phyloP scores from a whole-genome alignment of 345 rosid species.

The Jatropha curcas region DNA sequence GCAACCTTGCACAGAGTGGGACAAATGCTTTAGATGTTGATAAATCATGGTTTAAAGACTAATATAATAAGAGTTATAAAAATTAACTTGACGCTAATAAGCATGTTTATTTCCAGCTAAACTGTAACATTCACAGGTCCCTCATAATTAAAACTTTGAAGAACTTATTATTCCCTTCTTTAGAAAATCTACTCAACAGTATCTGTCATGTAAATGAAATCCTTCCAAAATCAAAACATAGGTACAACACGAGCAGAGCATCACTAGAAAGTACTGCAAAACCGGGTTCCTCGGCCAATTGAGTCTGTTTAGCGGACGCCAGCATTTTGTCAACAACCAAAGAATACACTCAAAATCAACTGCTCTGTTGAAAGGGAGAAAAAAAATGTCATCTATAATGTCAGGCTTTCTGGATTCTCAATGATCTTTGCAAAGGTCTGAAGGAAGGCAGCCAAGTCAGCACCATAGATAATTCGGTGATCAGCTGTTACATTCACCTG shows the following conservation, averaged over 20 bases:
- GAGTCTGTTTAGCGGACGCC: slow-evolving; percentile 16
- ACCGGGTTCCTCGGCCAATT: slow-evolving; percentile 16
- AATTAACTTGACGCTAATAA: background rate
- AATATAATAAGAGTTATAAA: too few species aligned
- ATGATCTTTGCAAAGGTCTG: slow-evolving; percentile 88
- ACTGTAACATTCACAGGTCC: background rate
- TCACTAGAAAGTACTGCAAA: slow-evolving; percentile 14
- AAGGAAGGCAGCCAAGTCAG: slow-evolving; percentile 92
- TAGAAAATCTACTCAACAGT: slow-evolving; percentile 1
- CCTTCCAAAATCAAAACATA: slow-evolving; percentile 11
- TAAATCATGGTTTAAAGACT: too few species aligned
- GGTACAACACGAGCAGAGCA: slow-evolving; percentile 14
- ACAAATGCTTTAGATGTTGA: too few species aligned
- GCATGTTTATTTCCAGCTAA: background rate
- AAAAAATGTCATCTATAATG: slow-evolving; percentile 45
- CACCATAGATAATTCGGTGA: slow-evolving; percentile 87
- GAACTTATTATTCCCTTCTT: slow-evolving; percentile 22
- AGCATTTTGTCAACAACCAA: slow-evolving; percentile 3
- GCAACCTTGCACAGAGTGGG: background rate
- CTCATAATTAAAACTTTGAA: slow-evolving; percentile 7
- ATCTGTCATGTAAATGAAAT: slow-evolving; percentile 13
- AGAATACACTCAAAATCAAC: slow-evolving; percentile 8
- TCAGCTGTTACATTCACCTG: slow-evolving; percentile 99
- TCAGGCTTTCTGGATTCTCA: slow-evolving; percentile 80
- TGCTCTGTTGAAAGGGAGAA: slow-evolving; percentile 9